phyloP scores from a whole-genome alignment of 495 filamentous ascomycete genomes.

The Halenospora varia region DNA sequence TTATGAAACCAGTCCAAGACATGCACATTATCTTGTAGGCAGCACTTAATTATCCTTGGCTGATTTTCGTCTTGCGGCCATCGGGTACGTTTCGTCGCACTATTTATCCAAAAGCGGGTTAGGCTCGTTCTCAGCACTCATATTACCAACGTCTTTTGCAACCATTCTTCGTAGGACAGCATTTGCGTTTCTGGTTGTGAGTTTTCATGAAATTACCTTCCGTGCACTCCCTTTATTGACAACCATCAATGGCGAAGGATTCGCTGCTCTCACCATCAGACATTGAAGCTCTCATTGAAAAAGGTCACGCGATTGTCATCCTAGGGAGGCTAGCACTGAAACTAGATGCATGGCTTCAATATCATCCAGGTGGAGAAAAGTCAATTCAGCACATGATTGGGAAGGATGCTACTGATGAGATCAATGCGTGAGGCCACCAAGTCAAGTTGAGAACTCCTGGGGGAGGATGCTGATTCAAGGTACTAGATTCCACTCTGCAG shows the following conservation, averaged over 20 bases:
- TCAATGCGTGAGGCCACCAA: constrained; percentile 76
- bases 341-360: constrained; percentile 78
- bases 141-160: background rate
- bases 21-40: too few species aligned
- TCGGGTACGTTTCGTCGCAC: background rate
- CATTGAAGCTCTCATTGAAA: constrained; percentile 80
- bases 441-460: too few species aligned
- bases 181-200: background rate
- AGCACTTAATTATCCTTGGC: too few species aligned
- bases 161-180: background rate
- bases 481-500: constrained; percentile 73
- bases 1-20: too few species aligned
- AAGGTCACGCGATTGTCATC: constrained; percentile 74
- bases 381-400: constrained; percentile 92
- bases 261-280: constrained; percentile 46
- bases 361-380: constrained; percentile 90
- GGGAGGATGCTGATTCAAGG: background rate
- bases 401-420: constrained; percentile 90
- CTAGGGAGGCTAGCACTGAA: constrained; percentile 74
- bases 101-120: background rate
- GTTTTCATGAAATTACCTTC: background rate
- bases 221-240: background rate
- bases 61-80: too few species aligned
- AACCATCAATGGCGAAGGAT: background rate
- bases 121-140: background rate